Conservation (phyloP, 2,329 filamentous ascomycete genomes). For the Fusarium sp. region DNA sequence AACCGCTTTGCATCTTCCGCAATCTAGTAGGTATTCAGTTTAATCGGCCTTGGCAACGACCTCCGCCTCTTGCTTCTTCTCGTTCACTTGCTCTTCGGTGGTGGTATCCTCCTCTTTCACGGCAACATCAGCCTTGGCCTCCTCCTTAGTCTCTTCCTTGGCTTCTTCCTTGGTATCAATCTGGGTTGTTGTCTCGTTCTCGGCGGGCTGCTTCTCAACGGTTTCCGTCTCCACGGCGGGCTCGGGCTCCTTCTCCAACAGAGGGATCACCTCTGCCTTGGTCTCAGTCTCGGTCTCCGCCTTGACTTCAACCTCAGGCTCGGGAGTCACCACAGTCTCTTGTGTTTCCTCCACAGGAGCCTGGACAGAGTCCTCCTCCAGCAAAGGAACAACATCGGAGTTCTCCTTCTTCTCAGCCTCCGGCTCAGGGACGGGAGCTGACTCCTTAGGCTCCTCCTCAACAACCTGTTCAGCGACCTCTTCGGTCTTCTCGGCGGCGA, state of each 20-base stretch:
- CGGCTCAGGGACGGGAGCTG: neutral
- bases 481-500: constrained; percentile 22
- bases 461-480: constrained; percentile 5
- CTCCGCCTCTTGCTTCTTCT: constrained; percentile 27
- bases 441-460: constrained; percentile 5
- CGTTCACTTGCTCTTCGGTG: constrained; percentile 8
- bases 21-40: constrained; percentile 26
- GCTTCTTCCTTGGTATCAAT: constrained; percentile 19
- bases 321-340: neutral
- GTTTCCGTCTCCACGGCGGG: constrained; percentile 5
- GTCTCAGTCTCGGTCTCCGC: constrained; percentile 3
- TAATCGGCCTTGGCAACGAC: constrained; percentile 18
- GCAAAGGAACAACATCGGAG: constrained; percentile 18
- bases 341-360: constrained; percentile 19
- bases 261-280: constrained; percentile 16
- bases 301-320: constrained; percentile 15
- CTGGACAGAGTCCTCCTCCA: constrained; percentile 24
- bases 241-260: constrained; percentile 24
- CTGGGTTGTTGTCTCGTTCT: constrained; percentile 11
- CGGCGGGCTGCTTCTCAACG: constrained; percentile 1
- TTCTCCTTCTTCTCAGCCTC: constrained; percentile 20
- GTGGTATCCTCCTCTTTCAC: constrained; percentile 27
- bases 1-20: constrained; percentile 29
- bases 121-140: neutral
- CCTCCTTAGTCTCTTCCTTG: neutral